phyloP scores from a whole-genome alignment of 495 filamentous ascomycete species.

The Podospora anserina region DNA sequence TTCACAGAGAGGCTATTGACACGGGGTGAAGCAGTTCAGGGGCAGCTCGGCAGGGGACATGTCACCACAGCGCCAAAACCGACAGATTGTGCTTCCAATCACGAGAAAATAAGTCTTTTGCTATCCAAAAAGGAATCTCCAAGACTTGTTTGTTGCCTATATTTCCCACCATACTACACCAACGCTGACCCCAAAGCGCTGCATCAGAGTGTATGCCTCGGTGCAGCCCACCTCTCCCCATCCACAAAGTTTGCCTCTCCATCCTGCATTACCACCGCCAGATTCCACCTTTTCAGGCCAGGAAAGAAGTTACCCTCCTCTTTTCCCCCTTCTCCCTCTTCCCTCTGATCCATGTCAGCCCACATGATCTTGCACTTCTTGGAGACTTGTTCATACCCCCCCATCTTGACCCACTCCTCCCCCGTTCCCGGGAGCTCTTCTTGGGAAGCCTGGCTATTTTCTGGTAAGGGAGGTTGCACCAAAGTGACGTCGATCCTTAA shows the following conservation, averaged over 20 bases:
- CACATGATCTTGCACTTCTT: slow-evolving; percentile 31
- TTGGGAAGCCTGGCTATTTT: slow-evolving; percentile 26
- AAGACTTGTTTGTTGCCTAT: background rate
- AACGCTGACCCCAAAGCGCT: background rate
- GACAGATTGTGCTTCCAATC: background rate
- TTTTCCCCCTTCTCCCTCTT: slow-evolving; percentile 16
- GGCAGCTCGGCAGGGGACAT: background rate
- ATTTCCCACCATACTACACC: background rate
- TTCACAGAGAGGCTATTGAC: background rate
- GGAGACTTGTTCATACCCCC: slow-evolving; percentile 23
- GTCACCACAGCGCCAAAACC: background rate
- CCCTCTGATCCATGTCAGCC: slow-evolving; percentile 40
- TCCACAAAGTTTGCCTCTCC: slow-evolving; percentile 37
- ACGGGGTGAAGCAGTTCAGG: background rate
- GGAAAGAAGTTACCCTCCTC: slow-evolving; percentile 45
- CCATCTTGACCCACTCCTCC: slow-evolving; percentile 33
- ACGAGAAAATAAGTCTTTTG: background rate
- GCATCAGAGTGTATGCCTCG: slow-evolving; percentile 1
- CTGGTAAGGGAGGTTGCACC: slow-evolving; percentile 47
- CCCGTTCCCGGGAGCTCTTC: slow-evolving; percentile 36
- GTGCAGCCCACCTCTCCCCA: slow-evolving; percentile 30
- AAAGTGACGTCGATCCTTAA: slow-evolving; percentile 35
- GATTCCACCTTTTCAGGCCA: slow-evolving; percentile 41
- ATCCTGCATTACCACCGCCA: slow-evolving; percentile 45
- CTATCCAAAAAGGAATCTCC: background rate